Percentiles rank a stretch among this genome's conserved stretches.
These are phyloP conservation scores for Boletus sp. DNA, from an alignment of 768 basidiomycete species.

Conservation along the genomic window DNA sequence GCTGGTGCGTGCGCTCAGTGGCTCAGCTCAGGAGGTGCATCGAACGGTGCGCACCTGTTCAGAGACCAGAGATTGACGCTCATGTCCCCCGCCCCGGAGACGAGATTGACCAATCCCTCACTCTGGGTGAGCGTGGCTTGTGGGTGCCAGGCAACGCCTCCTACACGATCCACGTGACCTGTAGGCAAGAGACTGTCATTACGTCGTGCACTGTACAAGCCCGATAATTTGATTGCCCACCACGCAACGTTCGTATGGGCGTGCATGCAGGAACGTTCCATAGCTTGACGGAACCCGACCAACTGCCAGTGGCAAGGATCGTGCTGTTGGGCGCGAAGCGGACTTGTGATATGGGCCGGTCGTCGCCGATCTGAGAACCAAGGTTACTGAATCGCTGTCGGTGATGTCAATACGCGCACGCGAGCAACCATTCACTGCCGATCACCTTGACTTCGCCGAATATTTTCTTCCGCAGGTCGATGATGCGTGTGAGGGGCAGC, in stretches of 20 bases:
- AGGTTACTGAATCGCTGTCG: conserved; percentile 82
- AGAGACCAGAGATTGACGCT: conserved; percentile 88
- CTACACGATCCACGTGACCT: conserved; percentile 90
- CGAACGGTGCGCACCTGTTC: conserved; percentile 51
- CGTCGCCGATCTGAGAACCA: conserved; percentile 97
- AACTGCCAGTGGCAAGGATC: conserved; percentile 87
- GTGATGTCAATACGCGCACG: background rate
- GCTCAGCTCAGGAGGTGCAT: background rate
- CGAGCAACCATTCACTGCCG: background rate
- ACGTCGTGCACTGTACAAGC: background rate
- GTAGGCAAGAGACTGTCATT: conserved; percentile 6
- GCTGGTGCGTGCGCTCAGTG: conserved; percentile 37
- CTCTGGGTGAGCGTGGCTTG: conserved; percentile 74
- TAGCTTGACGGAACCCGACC: conserved; percentile 92
- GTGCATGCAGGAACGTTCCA: conserved; percentile 96
- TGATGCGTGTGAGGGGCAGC: conserved; percentile 81
- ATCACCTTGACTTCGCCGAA: conserved; percentile 86
- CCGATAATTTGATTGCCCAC: conserved; percentile 39
- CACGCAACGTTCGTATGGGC: conserved; percentile 68
- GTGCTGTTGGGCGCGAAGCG: conserved; percentile 92
- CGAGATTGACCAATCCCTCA: conserved; percentile 72
- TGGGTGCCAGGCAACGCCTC: conserved; percentile 98
- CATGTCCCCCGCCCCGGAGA: conserved; percentile 86
- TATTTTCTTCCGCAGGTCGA: conserved; percentile 89
- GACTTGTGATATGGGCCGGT: conserved; percentile 89